A percentile compares a stretch with the other conserved stretches of the same genome.
phyloP scores from a whole-genome alignment of 78 protist genomes.

The Cavenderia fasciculata region DNA sequence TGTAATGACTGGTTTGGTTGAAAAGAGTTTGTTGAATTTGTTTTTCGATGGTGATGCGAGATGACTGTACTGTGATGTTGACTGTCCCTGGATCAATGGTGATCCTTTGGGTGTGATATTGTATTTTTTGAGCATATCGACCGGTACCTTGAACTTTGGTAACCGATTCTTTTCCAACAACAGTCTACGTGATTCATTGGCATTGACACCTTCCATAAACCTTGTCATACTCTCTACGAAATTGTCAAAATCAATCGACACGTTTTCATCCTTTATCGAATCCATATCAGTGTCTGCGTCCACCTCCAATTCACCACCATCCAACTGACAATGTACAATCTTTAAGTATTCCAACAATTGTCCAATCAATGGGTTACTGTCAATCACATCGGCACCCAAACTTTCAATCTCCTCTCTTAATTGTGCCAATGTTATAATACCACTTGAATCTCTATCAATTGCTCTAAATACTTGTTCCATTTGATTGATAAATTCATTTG shows the following conservation, averaged over 20 bases:
- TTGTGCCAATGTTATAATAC: constrained; percentile 38
- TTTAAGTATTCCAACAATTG: constrained; percentile 26
- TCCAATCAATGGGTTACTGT: constrained; percentile 33
- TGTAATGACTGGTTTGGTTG: constrained; percentile 22
- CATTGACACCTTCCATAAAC: constrained; percentile 46
- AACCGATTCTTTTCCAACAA: constrained; percentile 9
- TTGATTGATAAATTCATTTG: constrained; percentile 62
- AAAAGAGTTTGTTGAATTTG: constrained; percentile 50
- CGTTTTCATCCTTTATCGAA: background rate
- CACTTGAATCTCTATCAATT: constrained; percentile 38
- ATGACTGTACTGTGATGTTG: background rate
- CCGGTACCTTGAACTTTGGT: constrained; percentile 55
- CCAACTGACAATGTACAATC: constrained; percentile 26
- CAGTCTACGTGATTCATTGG: background rate
- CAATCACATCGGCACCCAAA: constrained; percentile 12
- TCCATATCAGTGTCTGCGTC: background rate
- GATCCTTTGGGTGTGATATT: constrained; percentile 57
- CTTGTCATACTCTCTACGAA: constrained; percentile 43
- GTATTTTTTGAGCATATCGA: constrained; percentile 57
- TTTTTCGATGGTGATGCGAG: constrained; percentile 37
- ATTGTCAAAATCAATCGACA: constrained; percentile 38
- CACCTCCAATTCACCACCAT: background rate
- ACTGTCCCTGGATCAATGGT: background rate
- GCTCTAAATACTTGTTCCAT: constrained; percentile 68
- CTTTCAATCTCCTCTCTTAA: constrained; percentile 45